phyloP scores from a whole-genome alignment of 257 asterid species.

The Nicotiana sylvestris region DNA sequence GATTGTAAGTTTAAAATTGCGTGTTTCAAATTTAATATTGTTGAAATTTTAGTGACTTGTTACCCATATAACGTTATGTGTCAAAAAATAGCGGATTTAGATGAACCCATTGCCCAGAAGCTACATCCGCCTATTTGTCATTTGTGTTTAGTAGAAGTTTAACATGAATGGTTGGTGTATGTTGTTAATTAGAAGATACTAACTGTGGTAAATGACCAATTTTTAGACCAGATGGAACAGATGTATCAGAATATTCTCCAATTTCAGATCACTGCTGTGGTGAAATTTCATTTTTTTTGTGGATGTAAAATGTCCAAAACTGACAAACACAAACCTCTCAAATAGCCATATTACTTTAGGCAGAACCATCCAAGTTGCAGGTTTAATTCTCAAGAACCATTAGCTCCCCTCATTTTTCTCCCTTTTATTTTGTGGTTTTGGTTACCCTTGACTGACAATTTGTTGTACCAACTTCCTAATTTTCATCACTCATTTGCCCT shows the following conservation, averaged over 20 bases:
- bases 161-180: too few species aligned
- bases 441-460: background rate
- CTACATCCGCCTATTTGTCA: too few species aligned
- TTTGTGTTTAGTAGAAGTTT: too few species aligned
- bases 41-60: too few species aligned
- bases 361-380: background rate
- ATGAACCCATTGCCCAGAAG: background rate
- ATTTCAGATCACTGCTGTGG: background rate
- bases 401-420: slow-evolving; percentile 1
- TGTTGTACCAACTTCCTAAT: slow-evolving; percentile 9
- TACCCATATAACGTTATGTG: background rate
- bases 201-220: too few species aligned
- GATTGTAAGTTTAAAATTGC: too few species aligned
- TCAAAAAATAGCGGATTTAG: background rate
- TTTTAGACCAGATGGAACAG: background rate
- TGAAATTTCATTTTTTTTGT: background rate
- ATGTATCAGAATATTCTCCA: background rate
- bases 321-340: background rate
- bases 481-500: slow-evolving; percentile 3
- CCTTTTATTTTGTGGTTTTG: background rate
- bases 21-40: too few species aligned
- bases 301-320: background rate
- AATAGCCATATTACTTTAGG: background rate
- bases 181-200: too few species aligned
- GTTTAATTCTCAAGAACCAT: background rate